Base-by-base conservation (phyloP, 2,329 filamentous ascomycete species). In the Rutstroemia sydowiana region DNA sequence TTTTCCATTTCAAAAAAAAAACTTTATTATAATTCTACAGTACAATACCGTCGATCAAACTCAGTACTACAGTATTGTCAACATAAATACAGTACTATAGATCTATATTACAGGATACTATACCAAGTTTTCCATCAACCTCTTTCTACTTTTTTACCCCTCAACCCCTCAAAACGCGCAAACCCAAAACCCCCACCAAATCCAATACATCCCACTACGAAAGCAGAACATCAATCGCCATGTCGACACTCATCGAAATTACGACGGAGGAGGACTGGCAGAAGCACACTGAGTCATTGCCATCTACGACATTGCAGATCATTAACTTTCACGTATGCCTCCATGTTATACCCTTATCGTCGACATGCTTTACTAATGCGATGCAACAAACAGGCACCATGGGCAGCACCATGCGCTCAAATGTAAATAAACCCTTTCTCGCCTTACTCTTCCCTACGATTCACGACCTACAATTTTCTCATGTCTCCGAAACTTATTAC, bases 201-300 rank as follows among this genome's bases (percentile, higher is more conserved):
- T 20, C 2, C 34, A 16, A 9, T 9, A 3, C n/a, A 37, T 37
- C n/a, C 18, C 14, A 16, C 34, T 4, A 16, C 14, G 14, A 37
- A 37, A 36, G 18, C 11, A 20, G 23, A 31, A 42, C 23, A 32
- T 31, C 26, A n/a, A 48, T 23, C 60, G 73, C 60, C 57, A 91
- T 91, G 86, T 88, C 86, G 59, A 82, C 79, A 54, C 81, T 96
- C 65, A 80, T 78, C 59, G 87, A 95, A 65, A 85, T 96, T 70
- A 78, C 81, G 61, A 82, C 79, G 62, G 81, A 89, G 63, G 73
- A 77, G 60, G 82, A 83, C 62, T 96, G 93, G 82, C 75, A 83
- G 59, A 72, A 80, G 59, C 77, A 86, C 65, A 74, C 88, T 57
- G 74, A 76, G 57, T 76, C 81, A 39, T 76, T 91, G 13, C 79